Conservation (phyloP, 495 filamentous ascomycete species). For the Aspergillus nanangensis region DNA sequence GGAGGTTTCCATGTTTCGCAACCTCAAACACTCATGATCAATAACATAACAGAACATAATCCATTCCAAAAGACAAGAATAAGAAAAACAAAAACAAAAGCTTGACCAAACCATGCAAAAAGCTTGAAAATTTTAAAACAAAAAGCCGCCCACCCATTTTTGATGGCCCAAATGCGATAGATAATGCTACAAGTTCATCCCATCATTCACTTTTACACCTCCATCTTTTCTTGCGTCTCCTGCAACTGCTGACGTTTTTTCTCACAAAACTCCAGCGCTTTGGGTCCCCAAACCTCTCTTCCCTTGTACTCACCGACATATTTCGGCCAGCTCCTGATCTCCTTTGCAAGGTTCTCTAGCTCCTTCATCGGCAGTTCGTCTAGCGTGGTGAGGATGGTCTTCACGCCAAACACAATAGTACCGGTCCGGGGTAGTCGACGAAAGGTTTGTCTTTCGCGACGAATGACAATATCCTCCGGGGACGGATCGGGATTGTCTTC, state of each 20-base stretch:
- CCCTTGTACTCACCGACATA: slow-evolving; percentile 52
- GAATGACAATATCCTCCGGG: slow-evolving; percentile 40
- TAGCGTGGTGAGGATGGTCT: slow-evolving; percentile 45
- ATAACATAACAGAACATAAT: neutral
- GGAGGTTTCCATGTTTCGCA: too few species aligned
- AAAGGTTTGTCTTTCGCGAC: slow-evolving; percentile 54
- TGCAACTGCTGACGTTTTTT: slow-evolving; percentile 10
- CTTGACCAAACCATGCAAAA: too few species aligned
- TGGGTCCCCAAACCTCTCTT: slow-evolving; percentile 42
- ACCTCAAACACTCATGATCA: slow-evolving; percentile 4
- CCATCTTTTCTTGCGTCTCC: slow-evolving; percentile 10
- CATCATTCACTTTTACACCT: slow-evolving; percentile 14
- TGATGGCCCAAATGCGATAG: slow-evolving; percentile 16
- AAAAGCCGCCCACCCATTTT: slow-evolving; percentile 34
- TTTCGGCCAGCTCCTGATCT: slow-evolving; percentile 49
- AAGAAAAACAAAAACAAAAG: slow-evolving; percentile 6
- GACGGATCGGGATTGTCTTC: slow-evolving; percentile 31
- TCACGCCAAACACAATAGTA: slow-evolving; percentile 51
- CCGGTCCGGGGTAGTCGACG: slow-evolving; percentile 42
- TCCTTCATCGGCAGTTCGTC: slow-evolving; percentile 43
- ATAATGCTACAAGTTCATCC: slow-evolving; percentile 18
- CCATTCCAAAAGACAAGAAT: slow-evolving; percentile 5
- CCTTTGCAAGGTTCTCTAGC: slow-evolving; percentile 38
- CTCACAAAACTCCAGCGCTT: slow-evolving; percentile 41
- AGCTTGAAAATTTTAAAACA: slow-evolving; percentile 23